Conservation (phyloP, 148 eudicot genomes). For the Cornus suecica region DNA sequence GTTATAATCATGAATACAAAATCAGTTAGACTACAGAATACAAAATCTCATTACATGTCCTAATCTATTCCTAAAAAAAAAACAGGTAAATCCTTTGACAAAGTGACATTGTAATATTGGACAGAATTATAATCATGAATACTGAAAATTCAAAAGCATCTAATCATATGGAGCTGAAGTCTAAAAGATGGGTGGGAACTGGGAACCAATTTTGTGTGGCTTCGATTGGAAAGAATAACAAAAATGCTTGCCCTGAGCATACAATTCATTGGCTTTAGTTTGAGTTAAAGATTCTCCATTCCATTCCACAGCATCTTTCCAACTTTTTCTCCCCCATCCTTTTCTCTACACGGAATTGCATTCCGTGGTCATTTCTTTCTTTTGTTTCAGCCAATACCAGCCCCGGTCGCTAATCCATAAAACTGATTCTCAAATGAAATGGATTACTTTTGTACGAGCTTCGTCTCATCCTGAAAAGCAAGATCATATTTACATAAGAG, state of each 20-base stretch:
- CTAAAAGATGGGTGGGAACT: slow-evolving; percentile 34
- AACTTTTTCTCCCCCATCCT: slow-evolving; percentile 12
- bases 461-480: slow-evolving; percentile 16
- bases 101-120: background rate
- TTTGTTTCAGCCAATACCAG: slow-evolving; percentile 17
- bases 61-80: background rate
- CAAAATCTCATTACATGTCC: background rate
- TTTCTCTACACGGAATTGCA: slow-evolving; percentile 51
- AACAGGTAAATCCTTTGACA: background rate
- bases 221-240: slow-evolving; percentile 45
- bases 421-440: slow-evolving; percentile 16
- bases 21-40: background rate
- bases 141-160: slow-evolving; percentile 16
- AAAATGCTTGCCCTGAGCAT: slow-evolving; percentile 50
- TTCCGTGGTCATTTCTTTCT: slow-evolving; percentile 75
- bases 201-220: slow-evolving; percentile 83
- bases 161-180: slow-evolving; percentile 23
- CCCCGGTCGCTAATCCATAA: slow-evolving; percentile 29
- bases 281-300: slow-evolving; percentile 60
- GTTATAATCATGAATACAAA: too few species aligned
- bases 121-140: background rate
- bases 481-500: slow-evolving; percentile 22
- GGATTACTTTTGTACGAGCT: background rate
- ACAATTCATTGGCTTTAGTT: slow-evolving; percentile 41
- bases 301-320: slow-evolving; percentile 38